phyloP scores from a whole-genome alignment of 352 stramenopile genomes.

The Phytophthora pluvialis region DNA sequence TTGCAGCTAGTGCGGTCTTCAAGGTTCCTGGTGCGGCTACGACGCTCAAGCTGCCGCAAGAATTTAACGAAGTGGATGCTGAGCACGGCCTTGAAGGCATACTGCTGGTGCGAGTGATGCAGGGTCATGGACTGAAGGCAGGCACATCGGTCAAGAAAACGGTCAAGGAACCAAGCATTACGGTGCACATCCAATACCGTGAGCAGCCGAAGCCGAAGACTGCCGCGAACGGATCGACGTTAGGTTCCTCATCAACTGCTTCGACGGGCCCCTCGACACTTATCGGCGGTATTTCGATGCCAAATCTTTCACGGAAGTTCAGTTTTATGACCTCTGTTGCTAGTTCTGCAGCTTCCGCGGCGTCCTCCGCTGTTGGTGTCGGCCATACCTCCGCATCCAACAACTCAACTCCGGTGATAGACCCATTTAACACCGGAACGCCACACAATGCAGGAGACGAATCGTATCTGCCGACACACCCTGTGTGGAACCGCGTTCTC shows the following conservation, averaged over 20 bases:
- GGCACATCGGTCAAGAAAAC: conserved; percentile 69
- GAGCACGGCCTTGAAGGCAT: conserved; percentile 74
- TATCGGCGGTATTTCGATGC: conserved; percentile 72
- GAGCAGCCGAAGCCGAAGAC: conserved; percentile 56
- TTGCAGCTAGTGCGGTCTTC: conserved; percentile 86
- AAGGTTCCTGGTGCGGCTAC: conserved; percentile 86
- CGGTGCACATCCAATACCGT: conserved; percentile 62
- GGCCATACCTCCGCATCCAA: conserved; percentile 25
- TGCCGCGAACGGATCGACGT: conserved; percentile 36
- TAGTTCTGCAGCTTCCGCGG: conserved; percentile 42
- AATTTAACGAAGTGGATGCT: conserved; percentile 89
- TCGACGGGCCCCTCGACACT: conserved; percentile 28
- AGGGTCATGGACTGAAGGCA: conserved; percentile 81
- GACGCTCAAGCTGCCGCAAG: conserved; percentile 86
- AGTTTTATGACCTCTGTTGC: conserved; percentile 66
- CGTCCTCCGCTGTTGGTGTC: conserved; percentile 38
- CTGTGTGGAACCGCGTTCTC: conserved; percentile 87
- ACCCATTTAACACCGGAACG: conserved; percentile 65
- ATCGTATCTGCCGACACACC: conserved; percentile 70
- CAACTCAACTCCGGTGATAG: conserved; percentile 22
- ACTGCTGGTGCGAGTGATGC: conserved; percentile 81
- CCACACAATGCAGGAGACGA: conserved; percentile 62
- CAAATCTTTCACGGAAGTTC: conserved; percentile 76
- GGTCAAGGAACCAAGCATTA: conserved; percentile 73
- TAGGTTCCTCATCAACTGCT: conserved; percentile 27